These are phyloP conservation scores for Cyclostephanos invisitatus DNA, from an alignment of 108 stramenopile genomes.

Conservation along the genomic window DNA sequence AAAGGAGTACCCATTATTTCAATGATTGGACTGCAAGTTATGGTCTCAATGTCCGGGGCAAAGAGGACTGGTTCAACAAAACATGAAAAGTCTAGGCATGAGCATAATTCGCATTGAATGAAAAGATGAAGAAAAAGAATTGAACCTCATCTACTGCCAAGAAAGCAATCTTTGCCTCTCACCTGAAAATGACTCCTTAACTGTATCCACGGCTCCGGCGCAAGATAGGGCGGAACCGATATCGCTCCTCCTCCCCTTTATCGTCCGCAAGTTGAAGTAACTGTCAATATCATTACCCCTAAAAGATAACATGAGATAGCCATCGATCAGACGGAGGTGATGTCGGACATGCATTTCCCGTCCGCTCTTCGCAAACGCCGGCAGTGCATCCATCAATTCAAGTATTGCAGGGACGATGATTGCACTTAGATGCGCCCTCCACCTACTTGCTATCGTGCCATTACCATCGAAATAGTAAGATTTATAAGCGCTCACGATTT, in stretches of 20 bases:
- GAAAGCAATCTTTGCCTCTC: neutral
- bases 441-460: neutral
- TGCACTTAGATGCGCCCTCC: constrained; percentile 36
- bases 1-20: neutral
- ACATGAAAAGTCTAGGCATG: neutral
- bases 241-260: constrained; percentile 31
- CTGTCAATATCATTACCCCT: constrained; percentile 4
- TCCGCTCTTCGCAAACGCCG: constrained; percentile 38
- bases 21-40: constrained; percentile 23
- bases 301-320: constrained; percentile 48
- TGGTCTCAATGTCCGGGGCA: constrained; percentile 36
- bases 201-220: constrained; percentile 17
- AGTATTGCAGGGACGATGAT: constrained; percentile 37
- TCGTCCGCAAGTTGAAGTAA: neutral
- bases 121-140: neutral
- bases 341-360: constrained; percentile 40
- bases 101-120: neutral
- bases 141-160: neutral
- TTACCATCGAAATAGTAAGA: constrained; percentile 5
- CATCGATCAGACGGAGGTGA: constrained; percentile 42
- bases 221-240: constrained; percentile 38
- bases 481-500: constrained; percentile 23
- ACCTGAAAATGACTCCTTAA: constrained; percentile 35
- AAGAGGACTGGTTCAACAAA: constrained; percentile 24
- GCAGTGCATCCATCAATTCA: constrained; percentile 41